These are phyloP conservation scores for Claviceps capensis DNA, from an alignment of 2,329 filamentous ascomycete species.

Conservation along the genomic window DNA sequence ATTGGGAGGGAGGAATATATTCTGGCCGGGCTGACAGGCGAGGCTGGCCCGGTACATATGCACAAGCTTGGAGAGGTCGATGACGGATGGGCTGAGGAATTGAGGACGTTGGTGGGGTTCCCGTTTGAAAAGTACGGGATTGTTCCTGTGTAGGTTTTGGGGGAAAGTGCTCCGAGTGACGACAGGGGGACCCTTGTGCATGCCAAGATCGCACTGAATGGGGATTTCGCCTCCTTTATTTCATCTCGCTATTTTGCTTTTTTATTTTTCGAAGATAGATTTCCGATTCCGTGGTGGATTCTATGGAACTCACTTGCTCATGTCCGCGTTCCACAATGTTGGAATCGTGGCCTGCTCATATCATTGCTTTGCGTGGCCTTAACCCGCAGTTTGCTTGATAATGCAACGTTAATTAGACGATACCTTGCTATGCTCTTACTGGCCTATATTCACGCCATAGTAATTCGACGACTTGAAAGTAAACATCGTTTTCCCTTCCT, in stretches of 20 bases:
- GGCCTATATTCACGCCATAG: too few species aligned
- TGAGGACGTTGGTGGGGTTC: slow-evolving; percentile 36
- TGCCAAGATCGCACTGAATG: too few species aligned
- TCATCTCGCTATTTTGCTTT: not conserved
- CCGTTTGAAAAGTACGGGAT: slow-evolving; percentile 48
- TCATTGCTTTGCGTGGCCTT: too few species aligned
- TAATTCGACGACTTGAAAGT: too few species aligned
- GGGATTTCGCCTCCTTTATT: too few species aligned
- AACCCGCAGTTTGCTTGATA: too few species aligned
- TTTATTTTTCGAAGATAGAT: not conserved
- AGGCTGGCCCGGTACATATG: slow-evolving; percentile 41
- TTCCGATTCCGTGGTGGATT: not conserved
- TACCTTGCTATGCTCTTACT: too few species aligned
- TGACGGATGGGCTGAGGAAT: slow-evolving; percentile 49
- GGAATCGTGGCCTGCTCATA: too few species aligned
- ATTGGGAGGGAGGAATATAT: slow-evolving; percentile 65
- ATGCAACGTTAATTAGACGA: too few species aligned
- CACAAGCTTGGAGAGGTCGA: slow-evolving; percentile 42
- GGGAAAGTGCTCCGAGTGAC: not conserved
- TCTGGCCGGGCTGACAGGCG: slow-evolving; percentile 66
- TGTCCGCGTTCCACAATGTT: too few species aligned
- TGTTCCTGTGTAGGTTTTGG: slow-evolving; percentile 16
- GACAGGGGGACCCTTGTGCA: too few species aligned
- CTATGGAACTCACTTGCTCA: too few species aligned
- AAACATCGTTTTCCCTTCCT: not conserved